Evolutionary conservation across 495 filamentous ascomycete genomes (phyloP), one percentile per base, ranked within the genome.

Genomic region (Bacidia gigantensis): DNA sequence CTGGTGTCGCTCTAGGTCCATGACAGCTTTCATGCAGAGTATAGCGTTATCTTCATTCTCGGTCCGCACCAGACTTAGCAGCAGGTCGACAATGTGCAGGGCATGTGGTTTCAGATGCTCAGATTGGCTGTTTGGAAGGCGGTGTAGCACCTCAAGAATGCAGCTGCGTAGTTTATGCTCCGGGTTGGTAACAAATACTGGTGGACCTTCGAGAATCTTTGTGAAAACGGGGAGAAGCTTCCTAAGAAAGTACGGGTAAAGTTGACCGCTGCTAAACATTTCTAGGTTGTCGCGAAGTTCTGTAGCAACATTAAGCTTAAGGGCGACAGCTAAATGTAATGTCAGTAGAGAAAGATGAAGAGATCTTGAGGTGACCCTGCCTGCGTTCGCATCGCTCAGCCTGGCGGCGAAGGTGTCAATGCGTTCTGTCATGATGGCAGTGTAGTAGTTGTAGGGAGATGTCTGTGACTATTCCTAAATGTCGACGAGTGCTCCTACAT

Each of bases 41-140:
- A 94, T 86, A 2, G 89, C 93, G 72, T 99, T 99, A 42, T 99
- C 93, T 64, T 99, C 93, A 59, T 99, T 99, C 63, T 99, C 93
- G 41, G 77, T 81, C 52, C 81, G 81, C 49, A 95, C 87, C 23
- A 99, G 71, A 26, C 75, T 72, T 85, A 97, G 92, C 53, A 96
- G 68, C 53, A 90, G 72, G 60, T 95, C 87, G 35, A 95, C 88
- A 54, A 94, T 79, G 54, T 87, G 83, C 38, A 77, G 74, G 17
- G 89, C 90, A 62, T 89, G 92, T 2, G 83, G 85, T 65, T 95
- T 87, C 60, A 94, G 78, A 3, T 77, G 77, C 56, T 95, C 89
- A 22, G 82, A 69, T 9, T 86, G 83, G 49, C 70, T 80, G 60
- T 86, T 89, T 3, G 90, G 93, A 51, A 99, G 64, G 46, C 93